These are phyloP conservation scores for Puccinia horiana DNA, from an alignment of 1,284 basidiomycete genomes.

Conservation along the genomic window DNA sequence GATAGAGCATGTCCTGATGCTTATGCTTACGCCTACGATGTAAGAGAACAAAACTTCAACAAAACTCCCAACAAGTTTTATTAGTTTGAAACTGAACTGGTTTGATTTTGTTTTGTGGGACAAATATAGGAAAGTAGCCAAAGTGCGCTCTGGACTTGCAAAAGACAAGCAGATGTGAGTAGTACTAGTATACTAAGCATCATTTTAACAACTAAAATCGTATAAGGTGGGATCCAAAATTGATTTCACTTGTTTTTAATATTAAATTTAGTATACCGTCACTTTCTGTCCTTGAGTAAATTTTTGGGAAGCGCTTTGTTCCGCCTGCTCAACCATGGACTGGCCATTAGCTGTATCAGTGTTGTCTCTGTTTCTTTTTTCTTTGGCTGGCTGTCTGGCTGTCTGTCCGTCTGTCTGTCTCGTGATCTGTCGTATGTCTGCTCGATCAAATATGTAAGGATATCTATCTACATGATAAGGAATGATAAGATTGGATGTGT, in stretches of 20 bases:
- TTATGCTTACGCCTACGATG: constrained; percentile 52
- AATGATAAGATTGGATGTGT: too few relatives aligned
- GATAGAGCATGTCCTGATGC: constrained; percentile 47
- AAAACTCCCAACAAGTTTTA: too few relatives aligned
- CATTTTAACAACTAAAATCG: too few relatives aligned
- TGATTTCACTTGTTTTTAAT: neutral
- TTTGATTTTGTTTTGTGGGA: neutral
- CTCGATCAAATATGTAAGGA: too few relatives aligned
- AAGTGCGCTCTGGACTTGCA: constrained; percentile 39
- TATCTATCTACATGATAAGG: too few relatives aligned
- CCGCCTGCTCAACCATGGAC: too few relatives aligned
- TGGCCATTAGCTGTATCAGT: too few relatives aligned
- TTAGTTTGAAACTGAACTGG: neutral
- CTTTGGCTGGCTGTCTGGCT: too few relatives aligned
- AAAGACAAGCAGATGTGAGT: neutral
- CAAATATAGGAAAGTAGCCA: constrained; percentile 32
- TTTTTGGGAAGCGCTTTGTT: neutral
- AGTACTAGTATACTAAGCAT: too few relatives aligned
- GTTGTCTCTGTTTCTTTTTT: too few relatives aligned
- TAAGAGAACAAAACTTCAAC: constrained; percentile 40
- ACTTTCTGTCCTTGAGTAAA: constrained; percentile 20
- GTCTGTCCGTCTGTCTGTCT: too few relatives aligned
- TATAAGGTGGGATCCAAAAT: neutral
- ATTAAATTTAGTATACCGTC: constrained; percentile 14
- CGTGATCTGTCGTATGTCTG: too few relatives aligned